phyloP scores from a whole-genome alignment of 2,329 filamentous ascomycete genomes.

The Grosmannia clavigera region DNA sequence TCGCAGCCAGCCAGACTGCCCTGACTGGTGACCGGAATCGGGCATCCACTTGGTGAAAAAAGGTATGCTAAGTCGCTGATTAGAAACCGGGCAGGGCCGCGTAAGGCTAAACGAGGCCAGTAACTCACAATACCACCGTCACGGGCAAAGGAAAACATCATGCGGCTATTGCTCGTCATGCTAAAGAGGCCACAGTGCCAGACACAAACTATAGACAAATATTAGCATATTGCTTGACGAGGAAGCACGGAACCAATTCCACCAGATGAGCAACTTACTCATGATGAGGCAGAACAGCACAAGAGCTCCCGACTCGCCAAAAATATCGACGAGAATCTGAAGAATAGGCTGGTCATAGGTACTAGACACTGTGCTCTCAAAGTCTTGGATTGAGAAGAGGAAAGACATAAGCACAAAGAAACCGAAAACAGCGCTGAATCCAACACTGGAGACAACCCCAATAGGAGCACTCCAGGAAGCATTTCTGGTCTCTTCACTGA shows the following conservation, averaged over 20 bases:
- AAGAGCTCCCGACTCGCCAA: conserved; percentile 41
- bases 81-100: background rate
- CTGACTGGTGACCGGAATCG: conserved; percentile 36
- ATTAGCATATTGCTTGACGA: background rate
- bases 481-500: conserved; percentile 44
- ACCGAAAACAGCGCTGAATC: conserved; percentile 43
- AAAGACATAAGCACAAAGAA: conserved; percentile 46
- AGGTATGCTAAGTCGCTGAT: conserved; percentile 23
- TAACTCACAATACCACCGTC: conserved; percentile 36
- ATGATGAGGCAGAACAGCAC: conserved; percentile 43
- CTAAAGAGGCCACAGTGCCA: conserved; percentile 50
- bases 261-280: conserved; percentile 12
- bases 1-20: conserved; percentile 43
- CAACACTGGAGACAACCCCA: conserved; percentile 43
- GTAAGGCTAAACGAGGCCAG: background rate
- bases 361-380: conserved; percentile 32
- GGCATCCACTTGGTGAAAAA: conserved; percentile 41
- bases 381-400: conserved; percentile 47
- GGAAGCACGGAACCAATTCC: background rate
- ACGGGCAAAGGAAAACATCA: conserved; percentile 47
- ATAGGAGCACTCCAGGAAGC: conserved; percentile 45
- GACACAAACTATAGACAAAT: conserved; percentile 30
- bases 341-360: conserved; percentile 39
- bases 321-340: conserved; percentile 45
- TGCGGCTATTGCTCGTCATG: conserved; percentile 42